Base-by-base conservation (phyloP, 2,329 filamentous ascomycete genomes). In the Arthrobotrys megalospora region DNA sequence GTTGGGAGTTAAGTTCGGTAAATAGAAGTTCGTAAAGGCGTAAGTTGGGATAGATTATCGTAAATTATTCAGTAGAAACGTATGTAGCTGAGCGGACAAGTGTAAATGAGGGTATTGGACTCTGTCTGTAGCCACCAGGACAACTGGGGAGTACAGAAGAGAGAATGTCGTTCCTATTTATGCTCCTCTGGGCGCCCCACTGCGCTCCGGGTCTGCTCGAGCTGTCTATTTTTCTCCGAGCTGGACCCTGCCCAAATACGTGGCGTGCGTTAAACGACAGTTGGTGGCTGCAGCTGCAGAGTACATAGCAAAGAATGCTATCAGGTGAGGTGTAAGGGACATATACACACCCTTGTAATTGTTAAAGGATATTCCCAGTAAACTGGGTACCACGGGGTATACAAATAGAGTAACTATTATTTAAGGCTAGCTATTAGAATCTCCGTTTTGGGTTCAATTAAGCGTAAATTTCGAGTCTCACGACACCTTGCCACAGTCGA, bases 241-340 rank as follows among this genome's bases (percentile, higher is more conserved):
- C 28, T 38, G 36, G 55, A 60, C 55, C 55, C 55, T 60, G 55
- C 19, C 14, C 11, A 34, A 60, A 41, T 60, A 60, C 55, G 55
- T 60, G 55, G 34, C 55, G 55, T 60, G 55, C 55, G 36, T 28
- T 43, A 5, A 21, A 60, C 19, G 55, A 60, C 55, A 60, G 55
- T 16, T 28, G 14, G 55, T 60, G 55, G 55, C 55, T 60, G 55
- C 55, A 60, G 52, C 52, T 60, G 34, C n/a, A 60, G n/a, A 60
- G 36, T 41, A 28, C 24, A 28, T 28, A 28, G 24, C 14, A 41
- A 10, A 58, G 36, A 43, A 28, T 60, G 34, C 24, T 41, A 24
- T 41, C 34, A 24, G 36, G 55, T 41, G 19, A 16, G 16, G 55
- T 58, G 52, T 60, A 60, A 60, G 55, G 55, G 55, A 60, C 55